Conservation (phyloP, 441 rosid species). For the Adansonia gregorii region DNA sequence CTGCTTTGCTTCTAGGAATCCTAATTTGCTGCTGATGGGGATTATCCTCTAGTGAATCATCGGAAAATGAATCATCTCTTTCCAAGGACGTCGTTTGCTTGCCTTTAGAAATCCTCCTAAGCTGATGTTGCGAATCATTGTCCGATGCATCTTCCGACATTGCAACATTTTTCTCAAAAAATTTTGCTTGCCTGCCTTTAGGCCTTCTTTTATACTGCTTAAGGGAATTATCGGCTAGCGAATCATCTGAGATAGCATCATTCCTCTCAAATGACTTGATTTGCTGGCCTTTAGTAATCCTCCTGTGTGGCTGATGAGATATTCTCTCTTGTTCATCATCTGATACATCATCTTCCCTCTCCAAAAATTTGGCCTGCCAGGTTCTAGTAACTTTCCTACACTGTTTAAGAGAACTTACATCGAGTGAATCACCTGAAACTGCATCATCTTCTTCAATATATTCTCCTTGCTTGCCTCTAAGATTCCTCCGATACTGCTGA, state of each 20-base stretch:
- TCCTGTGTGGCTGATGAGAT: constrained; percentile 33
- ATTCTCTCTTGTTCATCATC: constrained; percentile 42
- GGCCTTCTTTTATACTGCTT: constrained; percentile 33
- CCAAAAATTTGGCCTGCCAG: constrained; percentile 36
- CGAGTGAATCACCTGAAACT: constrained; percentile 48
- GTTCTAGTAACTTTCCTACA: constrained; percentile 45
- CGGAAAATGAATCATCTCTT: constrained; percentile 49
- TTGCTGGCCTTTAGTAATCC: constrained; percentile 37
- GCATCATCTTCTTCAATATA: constrained; percentile 48
- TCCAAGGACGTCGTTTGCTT: constrained; percentile 35
- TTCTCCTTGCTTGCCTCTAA: constrained; percentile 35
- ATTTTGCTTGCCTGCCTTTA: constrained; percentile 27
- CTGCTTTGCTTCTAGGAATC: constrained; percentile 34
- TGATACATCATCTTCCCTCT: constrained; percentile 36
- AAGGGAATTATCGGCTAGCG: constrained; percentile 36
- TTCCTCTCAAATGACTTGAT: constrained; percentile 41
- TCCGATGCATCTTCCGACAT: constrained; percentile 38
- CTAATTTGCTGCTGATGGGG: constrained; percentile 29
- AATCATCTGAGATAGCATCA: constrained; percentile 57
- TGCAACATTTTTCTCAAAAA: constrained; percentile 24
- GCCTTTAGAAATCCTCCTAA: constrained; percentile 25
- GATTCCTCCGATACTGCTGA: constrained; percentile 36
- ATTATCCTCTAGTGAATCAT: constrained; percentile 44
- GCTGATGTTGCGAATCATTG: constrained; percentile 28
- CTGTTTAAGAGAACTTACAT: constrained; percentile 42